A percentile compares a stretch with the other conserved stretches of the same genome.
Conservation (phyloP, 768 basidiomycete species). For the Rhizopogon vulgaris region DNA sequence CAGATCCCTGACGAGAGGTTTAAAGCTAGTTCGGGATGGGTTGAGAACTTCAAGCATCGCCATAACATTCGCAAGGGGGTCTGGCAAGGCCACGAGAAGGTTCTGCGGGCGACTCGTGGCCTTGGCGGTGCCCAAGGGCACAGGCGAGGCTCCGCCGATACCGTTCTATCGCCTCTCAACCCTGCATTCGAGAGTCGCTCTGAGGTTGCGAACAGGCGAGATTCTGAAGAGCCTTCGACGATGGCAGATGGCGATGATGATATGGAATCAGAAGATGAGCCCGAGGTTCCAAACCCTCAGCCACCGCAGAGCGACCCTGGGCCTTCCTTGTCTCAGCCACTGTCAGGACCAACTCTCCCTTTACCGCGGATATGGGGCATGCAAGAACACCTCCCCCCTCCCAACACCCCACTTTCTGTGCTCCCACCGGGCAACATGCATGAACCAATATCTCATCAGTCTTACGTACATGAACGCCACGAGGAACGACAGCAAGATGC, state of each 20-base stretch:
- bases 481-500: slow-evolving; percentile 22
- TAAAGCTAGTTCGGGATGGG: slow-evolving; percentile 90
- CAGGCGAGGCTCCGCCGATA: slow-evolving; percentile 30
- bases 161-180: slow-evolving; percentile 33
- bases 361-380: slow-evolving; percentile 29
- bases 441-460: slow-evolving; percentile 22
- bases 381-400: slow-evolving; percentile 22
- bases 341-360: slow-evolving; percentile 21
- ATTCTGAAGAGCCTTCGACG: slow-evolving; percentile 12
- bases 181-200: slow-evolving; percentile 32
- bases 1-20: slow-evolving; percentile 65
- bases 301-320: slow-evolving; percentile 20
- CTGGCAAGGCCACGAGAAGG: slow-evolving; percentile 40
- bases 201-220: slow-evolving; percentile 21
- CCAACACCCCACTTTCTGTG: slow-evolving; percentile 25
- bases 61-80: slow-evolving; percentile 67
- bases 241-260: slow-evolving; percentile 28
- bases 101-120: slow-evolving; percentile 25
- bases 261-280: slow-evolving; percentile 31
- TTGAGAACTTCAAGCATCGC: slow-evolving; percentile 87
- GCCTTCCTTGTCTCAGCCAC: slow-evolving; percentile 24
- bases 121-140: slow-evolving; percentile 23
- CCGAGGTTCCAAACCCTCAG: slow-evolving; percentile 21
- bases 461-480: slow-evolving; percentile 19
- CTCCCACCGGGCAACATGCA: slow-evolving; percentile 23